These are phyloP conservation scores for Ceratorhiza oryzae-sativae DNA, from an alignment of 1,284 basidiomycete species.

Conservation along the genomic window DNA sequence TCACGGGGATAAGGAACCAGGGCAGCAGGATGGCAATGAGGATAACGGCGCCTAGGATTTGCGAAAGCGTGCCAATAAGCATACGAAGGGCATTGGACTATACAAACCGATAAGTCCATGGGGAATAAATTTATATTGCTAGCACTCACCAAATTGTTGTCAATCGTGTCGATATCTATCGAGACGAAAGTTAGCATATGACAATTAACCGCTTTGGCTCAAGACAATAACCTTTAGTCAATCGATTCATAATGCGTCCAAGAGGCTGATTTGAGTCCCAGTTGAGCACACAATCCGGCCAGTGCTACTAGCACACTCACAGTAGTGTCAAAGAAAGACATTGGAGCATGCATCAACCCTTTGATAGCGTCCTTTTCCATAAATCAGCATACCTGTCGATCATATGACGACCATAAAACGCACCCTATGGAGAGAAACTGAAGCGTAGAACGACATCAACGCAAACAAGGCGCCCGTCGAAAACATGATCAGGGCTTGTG, in stretches of 20 bases:
- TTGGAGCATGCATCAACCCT: slow-evolving; percentile 74
- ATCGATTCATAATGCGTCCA: slow-evolving; percentile 88
- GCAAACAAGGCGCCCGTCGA: slow-evolving; percentile 57
- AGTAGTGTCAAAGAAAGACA: slow-evolving; percentile 90
- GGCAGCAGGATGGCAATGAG: slow-evolving; percentile 62
- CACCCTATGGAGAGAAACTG: slow-evolving; percentile 58
- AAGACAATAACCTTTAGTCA: slow-evolving; percentile 62
- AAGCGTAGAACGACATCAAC: slow-evolving; percentile 67
- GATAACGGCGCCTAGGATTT: slow-evolving; percentile 77
- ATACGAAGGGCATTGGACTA: slow-evolving; percentile 70
- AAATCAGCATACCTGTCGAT: neutral
- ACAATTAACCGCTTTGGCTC: neutral
- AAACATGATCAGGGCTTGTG: slow-evolving; percentile 58
- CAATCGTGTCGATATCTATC: slow-evolving; percentile 76
- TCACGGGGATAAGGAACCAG: slow-evolving; percentile 40
- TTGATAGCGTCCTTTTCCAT: slow-evolving; percentile 60
- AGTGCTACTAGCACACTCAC: slow-evolving; percentile 50
- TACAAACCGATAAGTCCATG: slow-evolving; percentile 13
- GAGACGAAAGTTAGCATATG: slow-evolving; percentile 33
- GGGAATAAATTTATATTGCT: neutral
- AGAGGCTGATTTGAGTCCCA: slow-evolving; percentile 62
- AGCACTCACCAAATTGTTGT: slow-evolving; percentile 31
- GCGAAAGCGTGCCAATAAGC: slow-evolving; percentile 68
- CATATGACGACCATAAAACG: slow-evolving; percentile 16
- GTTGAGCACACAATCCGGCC: slow-evolving; percentile 15